phyloP scores from a whole-genome alignment of 306 rosid genomes.

The Datisca glomerata region DNA sequence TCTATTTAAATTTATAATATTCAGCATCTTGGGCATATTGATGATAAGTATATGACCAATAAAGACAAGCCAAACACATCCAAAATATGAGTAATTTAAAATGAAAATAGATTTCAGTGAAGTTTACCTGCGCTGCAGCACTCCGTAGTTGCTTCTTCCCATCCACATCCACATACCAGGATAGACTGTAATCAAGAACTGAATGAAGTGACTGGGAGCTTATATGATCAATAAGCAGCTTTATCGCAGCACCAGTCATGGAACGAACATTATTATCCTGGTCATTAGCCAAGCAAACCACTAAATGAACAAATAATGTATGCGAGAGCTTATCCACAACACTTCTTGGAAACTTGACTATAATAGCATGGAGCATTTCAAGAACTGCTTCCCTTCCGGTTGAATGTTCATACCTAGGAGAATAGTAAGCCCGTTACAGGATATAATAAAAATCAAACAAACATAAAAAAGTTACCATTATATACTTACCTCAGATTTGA shows the following conservation, averaged over 20 bases:
- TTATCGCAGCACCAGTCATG: conserved; percentile 72
- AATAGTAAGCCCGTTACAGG: conserved; percentile 9
- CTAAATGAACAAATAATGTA: conserved; percentile 69
- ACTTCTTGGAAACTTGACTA: conserved; percentile 54
- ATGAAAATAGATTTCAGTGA: no score
- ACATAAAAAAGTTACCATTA: not conserved
- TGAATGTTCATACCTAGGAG: conserved; percentile 69
- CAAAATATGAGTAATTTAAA: no score
- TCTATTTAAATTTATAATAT: no score
- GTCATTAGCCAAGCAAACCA: conserved; percentile 76
- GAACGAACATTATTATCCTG: conserved; percentile 59
- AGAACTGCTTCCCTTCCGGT: conserved; percentile 82
- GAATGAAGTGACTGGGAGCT: conserved; percentile 38
- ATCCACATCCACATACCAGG: conserved; percentile 70
- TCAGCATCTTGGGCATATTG: no score
- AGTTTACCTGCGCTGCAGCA: conserved; percentile 95
- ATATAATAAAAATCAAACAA: not conserved
- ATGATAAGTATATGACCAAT: no score
- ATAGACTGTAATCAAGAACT: conserved; percentile 49
- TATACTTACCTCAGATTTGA: conserved; percentile 58
- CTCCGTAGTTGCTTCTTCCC: conserved; percentile 57
- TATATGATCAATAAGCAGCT: conserved; percentile 43
- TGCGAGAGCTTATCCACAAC: conserved; percentile 71
- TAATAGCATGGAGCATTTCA: conserved; percentile 75
- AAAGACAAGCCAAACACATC: no score